Evolutionary conservation across 225 moss, liverwort and hornwort species (phyloP), one percentile per base, ranked within the genome.

Genomic region (Pseudoscleropodium purum): DNA sequence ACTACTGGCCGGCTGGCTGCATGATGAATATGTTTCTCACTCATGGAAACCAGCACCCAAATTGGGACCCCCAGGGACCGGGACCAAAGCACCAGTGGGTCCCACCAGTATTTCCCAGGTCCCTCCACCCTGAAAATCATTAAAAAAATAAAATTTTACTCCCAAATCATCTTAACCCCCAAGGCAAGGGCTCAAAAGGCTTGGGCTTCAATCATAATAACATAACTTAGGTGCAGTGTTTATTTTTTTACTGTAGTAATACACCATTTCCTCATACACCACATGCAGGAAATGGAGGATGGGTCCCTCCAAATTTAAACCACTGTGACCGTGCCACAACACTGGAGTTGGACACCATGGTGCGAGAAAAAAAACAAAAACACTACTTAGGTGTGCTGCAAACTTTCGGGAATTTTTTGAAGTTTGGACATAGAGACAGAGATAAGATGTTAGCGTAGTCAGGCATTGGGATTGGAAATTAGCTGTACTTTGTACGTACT

Each of bases 111-210:
- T 23, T 13, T 77, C 18, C 8, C 21, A 51, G 34, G 36, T 34
- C 33, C 2, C 0, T 14, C 0, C 9, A 9, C 10, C 10, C 1
- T 14, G 15, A 7, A 19, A 36, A 77, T 23, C 0, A 1, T 8
- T 47, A 8, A 20, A 75, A 12, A 33, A 51, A 3, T 1, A 7
- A 18, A 39, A 14, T 0, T 33, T 60, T 12, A 54, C 76, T 51
- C 13, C 13, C 76, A 51, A 77, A 24, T 52, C n/a, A n/a, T n/a
- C n/a, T n/a, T 75, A 47, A 5, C 2, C 54, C 34, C 13, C 17
- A 75, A 12, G 47, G 49, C 4, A 6, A 1, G 11, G 31, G 31
- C 4, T 11, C 18, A 7, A 75, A 47, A 18, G 57, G 31, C 6
- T 34, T 51, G 13, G 20, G 33, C 12, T 49, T 49, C 20, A 77